These are phyloP conservation scores for Phoenix dactylifera DNA, from an alignment of 176 grass and related monocot species.

Conservation along the genomic window DNA sequence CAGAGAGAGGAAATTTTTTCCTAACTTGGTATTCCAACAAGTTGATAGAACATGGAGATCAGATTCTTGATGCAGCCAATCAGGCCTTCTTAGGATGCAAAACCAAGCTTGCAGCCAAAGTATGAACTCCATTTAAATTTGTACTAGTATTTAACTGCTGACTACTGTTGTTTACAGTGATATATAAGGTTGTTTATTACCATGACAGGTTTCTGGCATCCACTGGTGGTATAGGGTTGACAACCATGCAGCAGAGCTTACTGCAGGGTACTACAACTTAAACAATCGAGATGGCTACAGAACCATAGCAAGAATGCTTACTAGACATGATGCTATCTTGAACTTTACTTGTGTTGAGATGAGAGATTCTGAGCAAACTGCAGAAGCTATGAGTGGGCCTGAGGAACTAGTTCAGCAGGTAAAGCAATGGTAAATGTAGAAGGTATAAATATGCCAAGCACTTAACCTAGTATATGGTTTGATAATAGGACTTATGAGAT, in stretches of 20 bases:
- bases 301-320: conserved; percentile 66
- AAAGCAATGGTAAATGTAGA: neutral
- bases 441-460: neutral
- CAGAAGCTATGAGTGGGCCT: conserved; percentile 47
- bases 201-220: conserved; percentile 56
- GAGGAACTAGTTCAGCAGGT: conserved; percentile 93
- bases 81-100: conserved; percentile 59
- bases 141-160: too few relatives aligned
- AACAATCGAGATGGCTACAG: conserved; percentile 71
- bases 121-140: neutral
- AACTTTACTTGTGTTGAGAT: conserved; percentile 96
- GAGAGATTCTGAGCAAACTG: conserved; percentile 52
- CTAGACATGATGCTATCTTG: conserved; percentile 49
- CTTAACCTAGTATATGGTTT: neutral
- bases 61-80: conserved; percentile 71
- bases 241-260: conserved; percentile 84
- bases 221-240: conserved; percentile 86
- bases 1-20: conserved; percentile 63
- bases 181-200: neutral
- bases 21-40: conserved; percentile 93
- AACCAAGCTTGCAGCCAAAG: conserved; percentile 68
- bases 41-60: conserved; percentile 67
- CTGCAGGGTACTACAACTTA: conserved; percentile 71
- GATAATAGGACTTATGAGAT: too few relatives aligned
- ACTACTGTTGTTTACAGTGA: neutral